Conservation (phyloP, 805 yeast genomes). For the Candida nemodendra region DNA sequence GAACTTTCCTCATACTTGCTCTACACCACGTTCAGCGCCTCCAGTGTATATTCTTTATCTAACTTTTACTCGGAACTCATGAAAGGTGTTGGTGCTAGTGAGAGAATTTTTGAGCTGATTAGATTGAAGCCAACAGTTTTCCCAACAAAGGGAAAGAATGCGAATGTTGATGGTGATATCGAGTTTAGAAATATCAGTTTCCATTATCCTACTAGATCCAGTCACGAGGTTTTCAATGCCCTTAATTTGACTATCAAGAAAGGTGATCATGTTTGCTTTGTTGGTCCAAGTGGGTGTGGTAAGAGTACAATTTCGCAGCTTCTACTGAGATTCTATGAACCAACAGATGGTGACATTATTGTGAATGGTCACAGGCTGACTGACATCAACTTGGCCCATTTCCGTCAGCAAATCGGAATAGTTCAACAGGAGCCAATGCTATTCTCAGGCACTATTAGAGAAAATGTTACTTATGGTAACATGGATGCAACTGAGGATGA, state of each 20-base stretch:
- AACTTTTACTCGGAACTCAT: slow-evolving; percentile 89
- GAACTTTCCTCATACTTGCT: slow-evolving; percentile 90
- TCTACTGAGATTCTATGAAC: slow-evolving; percentile 81
- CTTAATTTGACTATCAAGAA: slow-evolving; percentile 61
- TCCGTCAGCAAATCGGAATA: slow-evolving; percentile 76
- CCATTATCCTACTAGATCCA: slow-evolving; percentile 81
- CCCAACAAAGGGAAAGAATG: slow-evolving; percentile 58
- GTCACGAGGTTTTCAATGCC: slow-evolving; percentile 60
- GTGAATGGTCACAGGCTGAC: slow-evolving; percentile 65
- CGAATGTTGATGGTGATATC: slow-evolving; percentile 52
- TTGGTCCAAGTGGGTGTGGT: slow-evolving; percentile 97
- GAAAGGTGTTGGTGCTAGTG: slow-evolving; percentile 97
- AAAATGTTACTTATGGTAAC: slow-evolving; percentile 78
- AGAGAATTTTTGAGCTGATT: slow-evolving; percentile 82
- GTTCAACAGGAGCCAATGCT: slow-evolving; percentile 92
- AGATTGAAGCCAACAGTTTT: slow-evolving; percentile 73
- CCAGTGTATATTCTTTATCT: slow-evolving; percentile 88
- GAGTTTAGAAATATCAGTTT: slow-evolving; percentile 64
- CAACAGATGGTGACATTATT: slow-evolving; percentile 57
- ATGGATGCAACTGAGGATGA: slow-evolving; percentile 60
- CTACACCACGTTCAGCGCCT: slow-evolving; percentile 92
- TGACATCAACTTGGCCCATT: slow-evolving; percentile 66
- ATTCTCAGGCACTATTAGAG: slow-evolving; percentile 81
- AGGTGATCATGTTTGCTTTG: slow-evolving; percentile 90
- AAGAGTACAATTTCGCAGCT: slow-evolving; percentile 85